phyloP scores from a whole-genome alignment of 345 rosid species.

The Citrus medica region DNA sequence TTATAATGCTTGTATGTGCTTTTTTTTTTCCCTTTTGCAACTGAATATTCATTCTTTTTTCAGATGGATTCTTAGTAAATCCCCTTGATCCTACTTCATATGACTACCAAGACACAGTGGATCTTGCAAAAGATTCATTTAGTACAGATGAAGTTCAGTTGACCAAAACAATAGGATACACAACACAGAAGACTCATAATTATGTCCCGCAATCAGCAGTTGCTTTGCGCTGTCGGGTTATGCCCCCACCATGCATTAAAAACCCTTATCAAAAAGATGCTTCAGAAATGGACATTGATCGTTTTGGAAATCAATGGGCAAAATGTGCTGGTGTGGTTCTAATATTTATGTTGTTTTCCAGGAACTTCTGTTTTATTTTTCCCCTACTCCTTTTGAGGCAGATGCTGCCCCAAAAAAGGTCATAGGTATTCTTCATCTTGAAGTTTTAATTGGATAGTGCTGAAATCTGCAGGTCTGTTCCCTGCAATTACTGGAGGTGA shows the following conservation, averaged over 20 bases:
- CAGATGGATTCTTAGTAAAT: slow-evolving; percentile 38
- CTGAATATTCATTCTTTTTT: slow-evolving; percentile 9
- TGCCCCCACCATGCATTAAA: slow-evolving; percentile 94
- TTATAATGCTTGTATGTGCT: background rate
- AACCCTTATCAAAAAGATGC: slow-evolving; percentile 72
- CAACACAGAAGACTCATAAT: slow-evolving; percentile 38
- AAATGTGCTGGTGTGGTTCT: slow-evolving; percentile 73
- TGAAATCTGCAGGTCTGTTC: slow-evolving; percentile 54
- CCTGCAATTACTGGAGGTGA: slow-evolving; percentile 57
- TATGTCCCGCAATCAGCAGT: slow-evolving; percentile 85
- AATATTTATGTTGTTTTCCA: background rate
- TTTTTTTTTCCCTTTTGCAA: background rate
- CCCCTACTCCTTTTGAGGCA: background rate
- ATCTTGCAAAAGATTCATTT: slow-evolving; percentile 39
- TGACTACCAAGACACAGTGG: slow-evolving; percentile 39
- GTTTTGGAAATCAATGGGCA: slow-evolving; percentile 74
- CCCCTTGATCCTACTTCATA: slow-evolving; percentile 45
- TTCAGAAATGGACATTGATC: slow-evolving; percentile 55
- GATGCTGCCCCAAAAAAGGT: background rate
- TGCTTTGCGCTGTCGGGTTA: slow-evolving; percentile 76
- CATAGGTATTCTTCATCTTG: slow-evolving; percentile 4
- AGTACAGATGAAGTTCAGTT: slow-evolving; percentile 38
- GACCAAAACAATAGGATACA: slow-evolving; percentile 31
- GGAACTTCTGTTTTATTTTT: background rate
- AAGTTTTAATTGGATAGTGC: slow-evolving; percentile 3